Evolutionary conservation across 106 monocot species (phyloP), one percentile per base, ranked within the genome.

Genomic region (Hemerocallis citrina): DNA sequence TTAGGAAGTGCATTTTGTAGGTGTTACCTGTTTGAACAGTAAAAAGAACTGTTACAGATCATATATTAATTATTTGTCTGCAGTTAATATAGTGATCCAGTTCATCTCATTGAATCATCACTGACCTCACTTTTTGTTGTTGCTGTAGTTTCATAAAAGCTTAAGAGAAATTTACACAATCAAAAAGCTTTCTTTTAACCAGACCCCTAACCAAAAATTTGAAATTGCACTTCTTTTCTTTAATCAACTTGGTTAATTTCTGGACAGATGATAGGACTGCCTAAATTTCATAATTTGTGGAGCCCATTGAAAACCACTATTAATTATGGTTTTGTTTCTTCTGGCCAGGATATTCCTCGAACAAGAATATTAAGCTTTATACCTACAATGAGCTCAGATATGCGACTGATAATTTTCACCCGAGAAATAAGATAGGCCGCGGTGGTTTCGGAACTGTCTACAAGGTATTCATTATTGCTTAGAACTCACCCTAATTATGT

Each of bases 381-480:
- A 64, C 78, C 47, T 68, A 68, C 68, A 50, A 73, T 37, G 73
- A 68, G 55, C 38, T 78, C 23, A 72, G 58, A n/a, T 78, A 72
- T 21, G 78, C 78, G 52, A 78, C 78, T 19, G 56, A 62, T 24
- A 73, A 67, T 59, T 78, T 78, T 43, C 56, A 73, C 22, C 45
- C 57, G 68, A 64, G 57, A 10, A 68, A 73, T 44, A 78, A 59
- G 54, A 73, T 78, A 29, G 78, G 78, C 20, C 78, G 68, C 7
- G 72, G 78, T 36, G 76, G 76, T 66, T 77, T 77, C 60, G 76
- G 76, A 59, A 77, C 44, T 36, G 76, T 77, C 39, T 77, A 77
- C 70, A 77, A 77, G 70, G 76, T 77, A 70, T 3, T 15, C 7
- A 43, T 38, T 19, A 20, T 23, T 25, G 45, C 20, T 13, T 51